phyloP scores from a whole-genome alignment of 2,329 filamentous ascomycete genomes.

The Berkeleyomyces rouxiae region DNA sequence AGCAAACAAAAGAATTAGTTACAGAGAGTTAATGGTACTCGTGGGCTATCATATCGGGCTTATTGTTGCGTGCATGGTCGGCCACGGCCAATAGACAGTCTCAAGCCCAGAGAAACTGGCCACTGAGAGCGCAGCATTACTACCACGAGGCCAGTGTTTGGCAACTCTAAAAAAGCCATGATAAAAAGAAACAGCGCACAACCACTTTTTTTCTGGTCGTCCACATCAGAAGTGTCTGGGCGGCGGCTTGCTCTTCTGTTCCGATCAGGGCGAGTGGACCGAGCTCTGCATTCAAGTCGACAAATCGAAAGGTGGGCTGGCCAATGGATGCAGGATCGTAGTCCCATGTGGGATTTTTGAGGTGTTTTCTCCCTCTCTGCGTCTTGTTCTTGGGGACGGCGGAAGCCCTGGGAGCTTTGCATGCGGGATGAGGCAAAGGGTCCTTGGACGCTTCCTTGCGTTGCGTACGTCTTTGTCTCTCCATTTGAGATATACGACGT shows the following conservation, averaged over 20 bases:
- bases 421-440: background rate
- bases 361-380: background rate
- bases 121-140: background rate
- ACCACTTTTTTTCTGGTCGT: background rate
- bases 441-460: too few relatives aligned
- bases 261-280: background rate
- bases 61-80: background rate
- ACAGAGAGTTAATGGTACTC: background rate
- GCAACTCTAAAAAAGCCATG: background rate
- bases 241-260: background rate
- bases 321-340: background rate
- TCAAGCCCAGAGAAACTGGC: background rate
- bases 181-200: background rate
- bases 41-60: too few relatives aligned
- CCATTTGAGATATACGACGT: too few relatives aligned
- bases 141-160: background rate
- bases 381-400: background rate
- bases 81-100: background rate
- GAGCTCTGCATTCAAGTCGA: background rate
- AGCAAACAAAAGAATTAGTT: background rate
- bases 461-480: too few relatives aligned
- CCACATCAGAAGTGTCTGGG: background rate
- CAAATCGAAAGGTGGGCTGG: background rate
- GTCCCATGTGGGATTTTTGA: constrained; percentile 1
- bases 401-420: background rate